A percentile compares a stretch with the other conserved stretches of the same genome.
Conservation (phyloP, 1,139 yeast genomes). For the Nadsonia commutata region DNA sequence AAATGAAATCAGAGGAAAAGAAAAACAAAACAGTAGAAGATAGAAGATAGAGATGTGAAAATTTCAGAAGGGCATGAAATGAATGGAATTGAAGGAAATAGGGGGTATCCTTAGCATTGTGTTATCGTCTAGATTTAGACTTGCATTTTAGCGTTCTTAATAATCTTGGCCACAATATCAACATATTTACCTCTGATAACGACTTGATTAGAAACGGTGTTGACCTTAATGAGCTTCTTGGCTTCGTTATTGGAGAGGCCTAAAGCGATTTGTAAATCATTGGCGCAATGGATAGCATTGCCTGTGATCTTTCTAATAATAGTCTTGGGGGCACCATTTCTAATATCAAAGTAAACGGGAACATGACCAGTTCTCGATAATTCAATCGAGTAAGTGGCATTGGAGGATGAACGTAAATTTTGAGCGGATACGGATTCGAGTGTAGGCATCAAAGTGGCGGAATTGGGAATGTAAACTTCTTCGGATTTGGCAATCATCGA, state of each 20-base stretch:
- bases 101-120: no score
- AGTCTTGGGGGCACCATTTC: slow-evolving; percentile 22
- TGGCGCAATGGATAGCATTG: slow-evolving; percentile 17
- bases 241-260: slow-evolving; percentile 8
- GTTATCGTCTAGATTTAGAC: no score
- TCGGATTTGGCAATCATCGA: neutral
- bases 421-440: slow-evolving; percentile 5
- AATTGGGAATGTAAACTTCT: neutral
- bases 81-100: no score
- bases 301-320: slow-evolving; percentile 21
- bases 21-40: neutral
- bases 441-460: slow-evolving; percentile 6
- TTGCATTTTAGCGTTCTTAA: slow-evolving; percentile 5
- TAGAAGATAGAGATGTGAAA: no score
- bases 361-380: slow-evolving; percentile 21
- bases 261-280: slow-evolving; percentile 17
- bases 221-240: slow-evolving; percentile 19
- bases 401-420: slow-evolving; percentile 6
- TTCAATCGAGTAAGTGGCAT: slow-evolving; percentile 14
- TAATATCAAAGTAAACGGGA: slow-evolving; percentile 23
- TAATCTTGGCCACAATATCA: slow-evolving; percentile 11
- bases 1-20: neutral
- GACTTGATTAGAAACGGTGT: slow-evolving; percentile 20
- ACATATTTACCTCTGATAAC: slow-evolving; percentile 20
- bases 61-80: no score